phyloP scores from a whole-genome alignment of 257 asterid genomes.

The Nyctanthes arbortristis region DNA sequence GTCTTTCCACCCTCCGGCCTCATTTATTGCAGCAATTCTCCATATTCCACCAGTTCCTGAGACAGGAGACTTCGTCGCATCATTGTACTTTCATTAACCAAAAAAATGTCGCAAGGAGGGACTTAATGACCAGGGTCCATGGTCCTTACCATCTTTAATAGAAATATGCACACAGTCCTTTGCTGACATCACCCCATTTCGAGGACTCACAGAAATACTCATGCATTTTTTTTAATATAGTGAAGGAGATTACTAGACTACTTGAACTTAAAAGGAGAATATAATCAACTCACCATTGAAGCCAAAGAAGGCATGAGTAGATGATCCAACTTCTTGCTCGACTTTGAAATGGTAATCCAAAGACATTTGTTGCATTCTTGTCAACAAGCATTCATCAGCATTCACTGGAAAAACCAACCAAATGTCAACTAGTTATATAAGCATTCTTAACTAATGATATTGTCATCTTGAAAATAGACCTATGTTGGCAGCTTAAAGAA shows the following conservation, averaged over 20 bases:
- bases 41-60: conserved; percentile 73
- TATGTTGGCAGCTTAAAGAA: background rate
- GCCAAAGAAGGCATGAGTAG: conserved; percentile 73
- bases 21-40: conserved; percentile 60
- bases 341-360: conserved; percentile 68
- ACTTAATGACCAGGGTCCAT: no score
- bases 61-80: background rate
- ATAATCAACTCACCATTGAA: conserved; percentile 49
- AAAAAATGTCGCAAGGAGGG: no score
- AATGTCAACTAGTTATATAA: background rate
- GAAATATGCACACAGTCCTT: no score
- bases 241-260: no score
- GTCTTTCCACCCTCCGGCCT: conserved; percentile 77
- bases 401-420: conserved; percentile 46
- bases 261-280: no score
- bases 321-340: conserved; percentile 76
- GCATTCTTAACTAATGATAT: background rate
- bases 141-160: no score
- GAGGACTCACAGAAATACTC: no score
- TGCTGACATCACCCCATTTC: no score
- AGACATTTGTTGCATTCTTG: conserved; percentile 80
- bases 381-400: conserved; percentile 59
- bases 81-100: background rate
- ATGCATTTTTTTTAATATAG: no score
- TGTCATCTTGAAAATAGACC: background rate